Conservation (phyloP, 371 early-diverging fungal genomes). For the Mortierella sp. region DNA sequence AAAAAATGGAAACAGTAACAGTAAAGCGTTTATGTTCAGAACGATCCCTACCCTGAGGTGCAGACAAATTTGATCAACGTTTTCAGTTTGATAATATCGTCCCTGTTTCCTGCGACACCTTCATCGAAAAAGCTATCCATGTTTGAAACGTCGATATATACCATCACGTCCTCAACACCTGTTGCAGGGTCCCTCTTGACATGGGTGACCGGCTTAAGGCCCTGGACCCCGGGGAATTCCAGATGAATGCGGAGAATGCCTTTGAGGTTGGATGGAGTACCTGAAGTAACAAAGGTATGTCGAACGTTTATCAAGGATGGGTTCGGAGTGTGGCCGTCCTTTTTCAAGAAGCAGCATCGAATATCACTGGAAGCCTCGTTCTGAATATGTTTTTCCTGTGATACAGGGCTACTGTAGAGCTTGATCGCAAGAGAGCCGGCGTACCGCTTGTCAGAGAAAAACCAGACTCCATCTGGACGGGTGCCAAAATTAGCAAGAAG, state of each 20-base stretch:
- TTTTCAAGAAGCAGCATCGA: background rate
- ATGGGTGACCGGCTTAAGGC: background rate
- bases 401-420: conserved; percentile 4
- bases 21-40: too few relatives aligned
- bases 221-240: conserved; percentile 21
- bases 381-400: background rate
- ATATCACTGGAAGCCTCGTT: conserved; percentile 33
- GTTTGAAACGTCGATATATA: conserved; percentile 17
- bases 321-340: conserved; percentile 1
- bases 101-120: background rate
- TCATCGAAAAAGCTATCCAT: background rate
- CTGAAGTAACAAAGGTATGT: background rate
- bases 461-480: conserved; percentile 25
- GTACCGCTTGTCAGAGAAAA: conserved; percentile 25
- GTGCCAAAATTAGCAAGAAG: conserved; percentile 15
- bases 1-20: too few relatives aligned
- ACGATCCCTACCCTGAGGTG: too few relatives aligned
- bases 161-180: conserved; percentile 32
- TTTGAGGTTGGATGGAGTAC: conserved; percentile 15
- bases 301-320: background rate
- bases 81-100: conserved; percentile 21
- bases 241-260: conserved; percentile 1
- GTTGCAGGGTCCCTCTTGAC: conserved; percentile 22
- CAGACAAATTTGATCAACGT: conserved; percentile 24
- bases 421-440: conserved; percentile 32